Evolutionary conservation across 441 rosid species (phyloP).

Genomic region (Rhodomyrtus psidioides): DNA sequence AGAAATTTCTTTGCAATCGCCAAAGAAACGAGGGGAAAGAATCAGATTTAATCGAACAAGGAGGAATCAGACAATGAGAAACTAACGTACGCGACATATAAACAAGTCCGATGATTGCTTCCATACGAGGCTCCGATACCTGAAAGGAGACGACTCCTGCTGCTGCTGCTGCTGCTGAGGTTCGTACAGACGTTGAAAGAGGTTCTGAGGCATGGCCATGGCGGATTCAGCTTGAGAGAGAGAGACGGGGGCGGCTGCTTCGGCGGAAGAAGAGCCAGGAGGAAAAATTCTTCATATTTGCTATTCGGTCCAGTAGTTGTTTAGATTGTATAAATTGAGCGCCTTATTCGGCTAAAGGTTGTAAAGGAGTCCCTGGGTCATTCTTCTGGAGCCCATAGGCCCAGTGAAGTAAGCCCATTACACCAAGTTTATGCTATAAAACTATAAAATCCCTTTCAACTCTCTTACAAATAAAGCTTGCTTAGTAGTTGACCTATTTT

Average conservation of each 20-base stretch:
- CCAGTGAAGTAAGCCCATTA: not conserved
- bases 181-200: not conserved
- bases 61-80: not conserved
- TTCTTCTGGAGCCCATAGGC: not conserved
- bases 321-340: not conserved
- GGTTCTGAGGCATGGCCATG: not conserved
- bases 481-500: no score
- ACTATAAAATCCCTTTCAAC: not conserved
- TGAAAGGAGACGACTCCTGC: not conserved
- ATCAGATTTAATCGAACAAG: not conserved
- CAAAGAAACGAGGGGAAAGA: not conserved
- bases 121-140: not conserved
- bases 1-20: slow-evolving; percentile 22
- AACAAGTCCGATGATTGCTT: not conserved
- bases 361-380: not conserved
- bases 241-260: not conserved
- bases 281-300: not conserved
- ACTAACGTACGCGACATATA: not conserved
- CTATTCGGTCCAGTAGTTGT: not conserved
- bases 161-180: not conserved
- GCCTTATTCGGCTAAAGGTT: not conserved
- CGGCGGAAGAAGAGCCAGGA: not conserved
- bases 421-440: not conserved
- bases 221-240: not conserved
- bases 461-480: not conserved